Evolutionary conservation across 2,329 filamentous ascomycete genomes (phyloP).

Genomic region (Neonectria ditissima): DNA sequence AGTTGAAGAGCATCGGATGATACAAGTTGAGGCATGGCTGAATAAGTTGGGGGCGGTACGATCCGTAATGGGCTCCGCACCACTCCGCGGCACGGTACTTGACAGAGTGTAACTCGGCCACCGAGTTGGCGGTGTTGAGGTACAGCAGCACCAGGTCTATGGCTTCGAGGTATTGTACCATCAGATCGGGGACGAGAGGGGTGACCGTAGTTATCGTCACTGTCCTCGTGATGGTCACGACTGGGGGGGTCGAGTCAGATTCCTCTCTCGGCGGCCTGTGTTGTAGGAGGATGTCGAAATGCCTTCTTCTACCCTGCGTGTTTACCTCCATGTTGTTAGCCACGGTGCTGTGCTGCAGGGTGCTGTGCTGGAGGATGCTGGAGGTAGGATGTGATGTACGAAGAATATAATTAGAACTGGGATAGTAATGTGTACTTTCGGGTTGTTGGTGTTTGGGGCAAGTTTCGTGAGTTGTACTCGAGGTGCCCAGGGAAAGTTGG

Average conservation of each 20-base stretch:
- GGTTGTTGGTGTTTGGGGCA: not conserved
- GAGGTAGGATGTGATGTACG: not conserved
- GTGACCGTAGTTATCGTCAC: not conserved
- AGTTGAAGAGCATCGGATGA: not conserved
- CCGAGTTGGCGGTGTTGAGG: not conserved
- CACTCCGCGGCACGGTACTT: not conserved
- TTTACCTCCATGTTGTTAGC: not conserved
- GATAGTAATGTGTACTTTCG: not conserved
- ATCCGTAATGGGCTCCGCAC: not conserved
- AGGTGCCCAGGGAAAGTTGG: too few species aligned
- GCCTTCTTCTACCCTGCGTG: not conserved
- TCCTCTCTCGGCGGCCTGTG: not conserved
- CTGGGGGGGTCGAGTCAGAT: not conserved
- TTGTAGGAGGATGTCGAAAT: not conserved
- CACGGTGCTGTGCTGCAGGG: too few species aligned
- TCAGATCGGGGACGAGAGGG: not conserved
- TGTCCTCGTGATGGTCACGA: not conserved
- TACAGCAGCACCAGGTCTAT: not conserved
- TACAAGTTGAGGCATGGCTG: not conserved
- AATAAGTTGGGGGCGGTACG: not conserved
- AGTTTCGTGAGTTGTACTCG: not conserved
- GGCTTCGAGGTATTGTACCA: not conserved
- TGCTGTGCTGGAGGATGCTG: not conserved
- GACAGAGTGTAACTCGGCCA: not conserved
- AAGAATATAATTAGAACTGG: not conserved